Percentiles rank a stretch among this genome's conserved stretches.
These are phyloP conservation scores for Daldinia grandis DNA, from an alignment of 495 filamentous ascomycete genomes.

Conservation along the genomic window DNA sequence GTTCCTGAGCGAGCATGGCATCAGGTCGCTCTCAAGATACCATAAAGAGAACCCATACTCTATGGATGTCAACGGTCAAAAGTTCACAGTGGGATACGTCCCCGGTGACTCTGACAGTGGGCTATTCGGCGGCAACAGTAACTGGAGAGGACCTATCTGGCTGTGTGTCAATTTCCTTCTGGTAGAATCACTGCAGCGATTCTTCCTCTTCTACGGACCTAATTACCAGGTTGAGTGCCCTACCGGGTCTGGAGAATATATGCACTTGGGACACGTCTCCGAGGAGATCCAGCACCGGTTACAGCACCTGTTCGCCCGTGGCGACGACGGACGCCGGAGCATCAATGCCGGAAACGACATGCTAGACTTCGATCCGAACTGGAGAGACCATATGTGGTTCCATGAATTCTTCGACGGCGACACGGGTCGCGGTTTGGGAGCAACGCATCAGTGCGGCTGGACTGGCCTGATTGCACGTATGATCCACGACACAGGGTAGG, in stretches of 20 bases:
- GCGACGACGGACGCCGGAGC: slow-evolving; percentile 84
- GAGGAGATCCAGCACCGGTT: slow-evolving; percentile 95
- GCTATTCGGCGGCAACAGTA: slow-evolving; percentile 95
- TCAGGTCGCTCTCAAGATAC: slow-evolving; percentile 91
- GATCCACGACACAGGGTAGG: slow-evolving; percentile 95
- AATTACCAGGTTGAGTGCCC: slow-evolving; percentile 90
- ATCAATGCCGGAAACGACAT: slow-evolving; percentile 83
- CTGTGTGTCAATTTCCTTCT: slow-evolving; percentile 95
- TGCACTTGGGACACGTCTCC: slow-evolving; percentile 96
- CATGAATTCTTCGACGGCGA: slow-evolving; percentile 98
- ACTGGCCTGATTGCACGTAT: slow-evolving; percentile 95
- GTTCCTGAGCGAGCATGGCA: slow-evolving; percentile 89
- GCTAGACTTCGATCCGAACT: slow-evolving; percentile 89
- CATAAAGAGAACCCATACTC: slow-evolving; percentile 90
- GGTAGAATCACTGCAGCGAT: slow-evolving; percentile 88
- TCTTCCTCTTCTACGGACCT: slow-evolving; percentile 95
- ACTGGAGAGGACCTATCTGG: slow-evolving; percentile 96
- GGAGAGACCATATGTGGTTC: slow-evolving; percentile 95
- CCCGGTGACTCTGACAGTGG: slow-evolving; percentile 93
- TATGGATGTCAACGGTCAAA: slow-evolving; percentile 95
- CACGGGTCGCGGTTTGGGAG: slow-evolving; percentile 84
- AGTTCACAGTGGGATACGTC: slow-evolving; percentile 87
- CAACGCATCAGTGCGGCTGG: slow-evolving; percentile 97
- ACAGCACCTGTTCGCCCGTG: slow-evolving; percentile 86
- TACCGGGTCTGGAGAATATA: slow-evolving; percentile 89